Percentiles rank a stretch among this genome's conserved stretches.
Evolutionary conservation across 1,284 basidiomycete genomes (phyloP).

Genomic region (Meira nashicola): DNA sequence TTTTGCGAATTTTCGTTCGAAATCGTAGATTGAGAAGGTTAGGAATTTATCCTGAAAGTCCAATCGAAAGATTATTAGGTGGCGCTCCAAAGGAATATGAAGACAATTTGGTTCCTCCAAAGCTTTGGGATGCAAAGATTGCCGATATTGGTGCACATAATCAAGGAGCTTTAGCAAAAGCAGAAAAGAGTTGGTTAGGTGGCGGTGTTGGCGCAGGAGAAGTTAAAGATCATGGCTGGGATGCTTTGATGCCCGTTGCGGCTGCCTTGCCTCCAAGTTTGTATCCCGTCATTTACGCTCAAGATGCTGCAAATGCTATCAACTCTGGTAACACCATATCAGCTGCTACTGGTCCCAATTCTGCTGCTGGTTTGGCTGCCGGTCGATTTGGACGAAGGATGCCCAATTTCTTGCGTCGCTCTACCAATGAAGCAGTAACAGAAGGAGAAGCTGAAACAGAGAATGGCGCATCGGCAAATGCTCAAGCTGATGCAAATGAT

Average conservation of each 20-base stretch:
- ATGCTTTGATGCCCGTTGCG: slow-evolving; percentile 39
- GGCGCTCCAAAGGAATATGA: slow-evolving; percentile 31
- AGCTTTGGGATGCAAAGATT: slow-evolving; percentile 44
- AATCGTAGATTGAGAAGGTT: slow-evolving; percentile 39
- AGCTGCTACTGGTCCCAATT: background rate
- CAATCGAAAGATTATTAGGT: slow-evolving; percentile 29
- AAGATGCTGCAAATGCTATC: background rate
- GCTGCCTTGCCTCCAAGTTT: slow-evolving; percentile 31
- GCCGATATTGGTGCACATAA: slow-evolving; percentile 9
- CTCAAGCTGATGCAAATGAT: background rate
- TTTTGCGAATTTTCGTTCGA: slow-evolving; percentile 41
- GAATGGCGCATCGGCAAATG: background rate
- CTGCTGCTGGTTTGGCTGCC: background rate
- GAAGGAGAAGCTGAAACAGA: background rate
- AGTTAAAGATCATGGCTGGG: slow-evolving; percentile 30
- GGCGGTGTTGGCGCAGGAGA: slow-evolving; percentile 22
- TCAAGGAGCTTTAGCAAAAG: background rate
- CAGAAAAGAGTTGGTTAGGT: slow-evolving; percentile 16
- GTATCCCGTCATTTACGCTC: slow-evolving; percentile 24
- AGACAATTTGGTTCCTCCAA: slow-evolving; percentile 37
- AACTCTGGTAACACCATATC: too few species aligned
- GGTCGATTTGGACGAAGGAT: slow-evolving; percentile 11
- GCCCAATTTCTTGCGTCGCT: slow-evolving; percentile 22
- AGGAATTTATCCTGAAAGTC: slow-evolving; percentile 33
- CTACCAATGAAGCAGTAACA: background rate